phyloP scores from a whole-genome alignment of 306 rosid genomes.

The Cajanus cajan region DNA sequence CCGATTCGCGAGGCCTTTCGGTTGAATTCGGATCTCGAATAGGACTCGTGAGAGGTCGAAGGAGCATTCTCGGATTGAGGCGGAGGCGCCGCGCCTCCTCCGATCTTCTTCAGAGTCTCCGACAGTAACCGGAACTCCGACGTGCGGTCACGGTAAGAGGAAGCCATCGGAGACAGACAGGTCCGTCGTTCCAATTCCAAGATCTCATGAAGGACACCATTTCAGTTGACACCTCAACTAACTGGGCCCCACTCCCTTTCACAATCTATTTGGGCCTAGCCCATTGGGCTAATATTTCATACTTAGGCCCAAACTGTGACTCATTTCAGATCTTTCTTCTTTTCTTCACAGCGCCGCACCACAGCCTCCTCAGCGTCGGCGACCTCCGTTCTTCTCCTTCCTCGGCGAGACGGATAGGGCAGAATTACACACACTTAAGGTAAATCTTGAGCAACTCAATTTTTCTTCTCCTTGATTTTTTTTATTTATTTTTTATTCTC shows the following conservation, averaged over 20 bases:
- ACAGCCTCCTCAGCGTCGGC: not conserved
- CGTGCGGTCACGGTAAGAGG: constrained; percentile 81
- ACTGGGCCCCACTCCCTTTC: constrained; percentile 12
- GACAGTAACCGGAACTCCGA: constrained; percentile 77
- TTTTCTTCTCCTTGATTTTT: not conserved
- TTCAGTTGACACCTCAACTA: not conserved
- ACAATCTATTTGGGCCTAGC: not conserved
- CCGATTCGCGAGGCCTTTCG: constrained; percentile 80
- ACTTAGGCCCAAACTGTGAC: not conserved
- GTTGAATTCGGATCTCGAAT: constrained; percentile 78
- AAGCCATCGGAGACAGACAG: constrained; percentile 57
- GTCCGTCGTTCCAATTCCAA: not conserved
- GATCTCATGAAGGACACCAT: not conserved
- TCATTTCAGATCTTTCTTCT: not conserved
- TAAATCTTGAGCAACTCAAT: not conserved
- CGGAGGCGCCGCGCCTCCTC: constrained; percentile 31
- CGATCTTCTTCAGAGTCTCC: constrained; percentile 68
- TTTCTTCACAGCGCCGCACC: not conserved
- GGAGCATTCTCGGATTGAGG: constrained; percentile 41
- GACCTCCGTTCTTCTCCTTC: not conserved
- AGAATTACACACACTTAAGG: not conserved
- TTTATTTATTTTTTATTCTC: not conserved
- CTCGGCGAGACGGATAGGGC: not conserved
- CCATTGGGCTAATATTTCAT: not conserved
- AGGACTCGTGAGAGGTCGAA: constrained; percentile 38